A percentile compares a stretch with the other conserved stretches of the same genome.
Evolutionary conservation across 805 yeast genomes (phyloP).

Genomic region (Saccharomycopsis javanensis): DNA sequence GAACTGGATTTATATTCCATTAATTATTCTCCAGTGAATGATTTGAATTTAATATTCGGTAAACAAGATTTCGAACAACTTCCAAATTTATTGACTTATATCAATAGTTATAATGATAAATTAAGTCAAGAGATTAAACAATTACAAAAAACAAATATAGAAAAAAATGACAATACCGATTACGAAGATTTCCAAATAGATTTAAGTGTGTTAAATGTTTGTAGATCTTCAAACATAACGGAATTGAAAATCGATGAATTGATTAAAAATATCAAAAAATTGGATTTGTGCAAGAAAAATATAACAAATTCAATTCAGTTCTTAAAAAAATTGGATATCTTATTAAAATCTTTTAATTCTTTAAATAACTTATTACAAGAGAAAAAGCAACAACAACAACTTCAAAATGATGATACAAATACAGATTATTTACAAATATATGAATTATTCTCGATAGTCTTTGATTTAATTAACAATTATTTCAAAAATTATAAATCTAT

Average conservation of each 20-base stretch:
- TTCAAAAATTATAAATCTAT: slow-evolving; percentile 78
- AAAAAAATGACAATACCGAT: neutral
- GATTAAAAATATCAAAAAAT: slow-evolving; percentile 66
- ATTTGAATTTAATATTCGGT: slow-evolving; percentile 41
- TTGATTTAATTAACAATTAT: slow-evolving; percentile 52
- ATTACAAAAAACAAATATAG: neutral
- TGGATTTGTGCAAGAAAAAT: slow-evolving; percentile 79
- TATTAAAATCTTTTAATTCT: slow-evolving; percentile 62
- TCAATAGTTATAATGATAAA: slow-evolving; percentile 40
- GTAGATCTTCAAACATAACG: slow-evolving; percentile 41
- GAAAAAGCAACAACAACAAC: slow-evolving; percentile 32
- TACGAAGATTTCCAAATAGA: slow-evolving; percentile 26
- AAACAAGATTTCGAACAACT: slow-evolving; percentile 43
- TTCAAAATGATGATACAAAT: neutral
- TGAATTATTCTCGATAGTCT: slow-evolving; percentile 56
- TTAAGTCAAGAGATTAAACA: slow-evolving; percentile 39
- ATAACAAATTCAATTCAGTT: slow-evolving; percentile 78
- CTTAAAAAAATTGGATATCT: slow-evolving; percentile 77
- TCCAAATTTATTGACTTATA: slow-evolving; percentile 40
- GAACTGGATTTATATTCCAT: slow-evolving; percentile 21
- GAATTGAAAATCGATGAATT: slow-evolving; percentile 54
- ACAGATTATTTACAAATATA: slow-evolving; percentile 43
- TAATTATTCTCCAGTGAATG: slow-evolving; percentile 45
- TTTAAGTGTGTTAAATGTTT: slow-evolving; percentile 34
- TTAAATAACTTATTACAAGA: slow-evolving; percentile 36